Evolutionary conservation across 257 asterid genomes (phyloP).

Genomic region (Nicotiana sylvestris): DNA sequence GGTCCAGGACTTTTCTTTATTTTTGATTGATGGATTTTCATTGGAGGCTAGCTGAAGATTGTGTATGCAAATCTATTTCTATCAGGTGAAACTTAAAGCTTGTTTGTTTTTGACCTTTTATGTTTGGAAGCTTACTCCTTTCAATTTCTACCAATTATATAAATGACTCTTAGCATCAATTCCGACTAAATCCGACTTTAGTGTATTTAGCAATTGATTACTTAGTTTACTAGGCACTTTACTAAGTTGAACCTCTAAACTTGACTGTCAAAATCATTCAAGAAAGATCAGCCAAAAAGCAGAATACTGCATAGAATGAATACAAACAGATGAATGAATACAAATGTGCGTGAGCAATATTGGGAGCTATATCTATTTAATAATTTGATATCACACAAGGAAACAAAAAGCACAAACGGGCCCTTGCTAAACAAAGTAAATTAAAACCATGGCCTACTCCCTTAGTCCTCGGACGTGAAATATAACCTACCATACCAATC

Average conservation of each 20-base stretch:
- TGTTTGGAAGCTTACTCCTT: not conserved
- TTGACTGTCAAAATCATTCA: not conserved
- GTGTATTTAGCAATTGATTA: not conserved
- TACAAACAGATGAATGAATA: not conserved
- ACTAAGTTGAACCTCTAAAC: not conserved
- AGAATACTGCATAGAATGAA: not conserved
- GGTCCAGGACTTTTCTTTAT: not conserved
- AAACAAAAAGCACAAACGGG: not conserved
- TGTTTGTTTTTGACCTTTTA: not conserved
- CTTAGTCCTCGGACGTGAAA: not conserved
- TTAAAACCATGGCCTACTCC: not conserved
- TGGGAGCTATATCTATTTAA: not conserved
- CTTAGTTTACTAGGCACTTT: not conserved
- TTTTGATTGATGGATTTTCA: not conserved
- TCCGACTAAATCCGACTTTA: too few species aligned
- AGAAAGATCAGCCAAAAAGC: not conserved
- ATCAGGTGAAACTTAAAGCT: not conserved
- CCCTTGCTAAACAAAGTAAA: not conserved
- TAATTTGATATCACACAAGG: not conserved
- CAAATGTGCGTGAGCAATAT: not conserved
- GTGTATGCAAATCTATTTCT: not conserved
- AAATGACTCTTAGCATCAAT: not conserved
- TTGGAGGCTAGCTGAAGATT: not conserved
- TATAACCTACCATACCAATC: conserved; percentile 6
- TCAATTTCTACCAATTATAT: not conserved